Evolutionary conservation across 352 stramenopile genomes (phyloP).

Genomic region (Pythium apleroticum): DNA sequence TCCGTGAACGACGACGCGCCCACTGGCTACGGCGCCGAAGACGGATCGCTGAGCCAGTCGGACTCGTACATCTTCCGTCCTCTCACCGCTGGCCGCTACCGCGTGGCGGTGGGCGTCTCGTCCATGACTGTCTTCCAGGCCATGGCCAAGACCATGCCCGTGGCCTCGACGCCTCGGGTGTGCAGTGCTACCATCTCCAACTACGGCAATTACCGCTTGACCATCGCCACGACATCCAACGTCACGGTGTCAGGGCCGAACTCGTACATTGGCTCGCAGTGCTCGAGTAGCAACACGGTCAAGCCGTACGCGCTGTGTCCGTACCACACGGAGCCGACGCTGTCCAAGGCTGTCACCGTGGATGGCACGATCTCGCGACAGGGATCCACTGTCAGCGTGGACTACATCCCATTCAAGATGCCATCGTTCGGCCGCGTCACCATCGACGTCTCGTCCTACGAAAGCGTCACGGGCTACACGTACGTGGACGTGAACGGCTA

Average conservation of each 20-base stretch:
- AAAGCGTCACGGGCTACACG: constrained; percentile 29
- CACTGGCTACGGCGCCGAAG: constrained; percentile 35
- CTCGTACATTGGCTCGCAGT: constrained; percentile 72
- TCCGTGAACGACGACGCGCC: constrained; percentile 52
- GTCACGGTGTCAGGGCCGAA: constrained; percentile 35
- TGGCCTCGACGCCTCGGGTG: constrained; percentile 40
- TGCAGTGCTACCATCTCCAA: constrained; percentile 54
- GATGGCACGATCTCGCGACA: constrained; percentile 61
- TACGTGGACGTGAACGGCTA: constrained; percentile 67
- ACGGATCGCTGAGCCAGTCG: constrained; percentile 52
- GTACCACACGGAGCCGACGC: constrained; percentile 55
- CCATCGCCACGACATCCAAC: constrained; percentile 37
- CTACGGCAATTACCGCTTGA: constrained; percentile 70
- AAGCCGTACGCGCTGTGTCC: constrained; percentile 42
- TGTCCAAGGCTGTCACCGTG: constrained; percentile 33
- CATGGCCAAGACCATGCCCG: constrained; percentile 38
- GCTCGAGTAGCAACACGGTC: constrained; percentile 26
- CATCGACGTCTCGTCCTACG: constrained; percentile 64
- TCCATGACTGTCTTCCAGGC: constrained; percentile 48
- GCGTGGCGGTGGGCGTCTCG: constrained; percentile 55
- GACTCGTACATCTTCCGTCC: constrained; percentile 57
- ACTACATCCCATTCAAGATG: constrained; percentile 60
- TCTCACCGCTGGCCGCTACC: constrained; percentile 46
- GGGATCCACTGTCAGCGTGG: constrained; percentile 42
- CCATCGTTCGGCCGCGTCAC: constrained; percentile 48